Conservation (phyloP, 176 grass and related monocot species). For the Avena atlantica region DNA sequence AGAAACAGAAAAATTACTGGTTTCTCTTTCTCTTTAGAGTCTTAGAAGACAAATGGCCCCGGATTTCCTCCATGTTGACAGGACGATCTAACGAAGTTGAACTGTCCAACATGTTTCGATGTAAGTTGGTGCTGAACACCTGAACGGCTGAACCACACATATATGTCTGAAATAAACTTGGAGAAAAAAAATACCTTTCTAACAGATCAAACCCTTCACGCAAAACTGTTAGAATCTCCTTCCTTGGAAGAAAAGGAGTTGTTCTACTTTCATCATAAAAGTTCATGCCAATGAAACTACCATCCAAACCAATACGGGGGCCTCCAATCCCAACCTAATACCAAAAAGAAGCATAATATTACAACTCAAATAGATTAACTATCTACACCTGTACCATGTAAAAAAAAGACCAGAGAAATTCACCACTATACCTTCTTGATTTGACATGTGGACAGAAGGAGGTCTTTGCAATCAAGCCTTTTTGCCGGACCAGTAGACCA, state of each 20-base stretch:
- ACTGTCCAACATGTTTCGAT: neutral
- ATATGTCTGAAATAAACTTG: neutral
- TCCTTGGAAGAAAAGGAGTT: neutral
- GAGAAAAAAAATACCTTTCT: neutral
- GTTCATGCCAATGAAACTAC: neutral
- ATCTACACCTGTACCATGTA: neutral
- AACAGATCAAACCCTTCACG: neutral
- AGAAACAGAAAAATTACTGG: neutral
- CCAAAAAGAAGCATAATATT: neutral
- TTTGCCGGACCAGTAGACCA: neutral
- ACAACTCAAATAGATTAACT: neutral
- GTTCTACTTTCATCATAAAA: neutral
- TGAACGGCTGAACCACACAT: neutral
- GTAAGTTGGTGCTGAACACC: neutral
- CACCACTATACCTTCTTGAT: neutral
- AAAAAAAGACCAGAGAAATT: neutral
- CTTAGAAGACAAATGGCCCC: neutral
- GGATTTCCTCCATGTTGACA: neutral
- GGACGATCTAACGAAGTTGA: neutral
- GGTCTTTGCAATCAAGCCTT: neutral
- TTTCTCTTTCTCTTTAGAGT: neutral
- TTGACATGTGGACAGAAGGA: neutral
- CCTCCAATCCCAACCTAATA: constrained; percentile 5
- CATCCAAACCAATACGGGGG: neutral
- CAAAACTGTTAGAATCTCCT: neutral